A percentile compares a stretch with the other conserved stretches of the same genome.
Evolutionary conservation across 2,329 filamentous ascomycete species (phyloP).

Genomic region (Sclerotiophoma versabilis): DNA sequence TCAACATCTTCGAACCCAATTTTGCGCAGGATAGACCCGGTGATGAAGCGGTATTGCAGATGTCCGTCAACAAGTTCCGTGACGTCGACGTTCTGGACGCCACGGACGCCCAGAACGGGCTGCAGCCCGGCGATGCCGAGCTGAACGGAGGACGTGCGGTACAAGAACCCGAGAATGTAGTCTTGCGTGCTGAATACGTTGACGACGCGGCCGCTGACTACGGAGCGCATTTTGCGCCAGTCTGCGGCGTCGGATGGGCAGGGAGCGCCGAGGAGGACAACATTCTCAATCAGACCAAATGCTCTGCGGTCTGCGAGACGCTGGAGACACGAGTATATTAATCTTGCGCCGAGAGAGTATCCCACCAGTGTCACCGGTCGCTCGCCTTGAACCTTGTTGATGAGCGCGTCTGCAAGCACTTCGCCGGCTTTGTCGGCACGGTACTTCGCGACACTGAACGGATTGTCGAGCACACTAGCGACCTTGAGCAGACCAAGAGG

Average conservation of each 20-base stretch:
- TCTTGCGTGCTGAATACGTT: constrained; percentile 91
- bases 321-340: constrained; percentile 83
- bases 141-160: constrained; percentile 82
- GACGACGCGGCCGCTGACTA: constrained; percentile 81
- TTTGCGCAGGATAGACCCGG: constrained; percentile 58
- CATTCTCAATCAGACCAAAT: constrained; percentile 84
- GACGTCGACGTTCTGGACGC: constrained; percentile 66
- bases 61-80: constrained; percentile 60
- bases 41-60: constrained; percentile 59
- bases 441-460: constrained; percentile 78
- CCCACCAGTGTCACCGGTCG: constrained; percentile 81
- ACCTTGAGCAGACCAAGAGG: constrained; percentile 57
- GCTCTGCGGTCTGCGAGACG: constrained; percentile 77
- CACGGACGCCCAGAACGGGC: constrained; percentile 70
- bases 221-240: constrained; percentile 78
- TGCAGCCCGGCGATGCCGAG: constrained; percentile 86
- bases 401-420: constrained; percentile 81
- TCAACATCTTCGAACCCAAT: constrained; percentile 63
- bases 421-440: constrained; percentile 81
- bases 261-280: constrained; percentile 82
- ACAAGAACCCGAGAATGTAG: constrained; percentile 85
- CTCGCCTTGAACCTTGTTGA: constrained; percentile 83
- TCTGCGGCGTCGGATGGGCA: constrained; percentile 73
- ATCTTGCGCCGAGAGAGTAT: constrained; percentile 80
- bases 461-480: constrained; percentile 74